Evolutionary conservation across 1,284 basidiomycete species (phyloP).

Genomic region (Sporisorium scitamineum): DNA sequence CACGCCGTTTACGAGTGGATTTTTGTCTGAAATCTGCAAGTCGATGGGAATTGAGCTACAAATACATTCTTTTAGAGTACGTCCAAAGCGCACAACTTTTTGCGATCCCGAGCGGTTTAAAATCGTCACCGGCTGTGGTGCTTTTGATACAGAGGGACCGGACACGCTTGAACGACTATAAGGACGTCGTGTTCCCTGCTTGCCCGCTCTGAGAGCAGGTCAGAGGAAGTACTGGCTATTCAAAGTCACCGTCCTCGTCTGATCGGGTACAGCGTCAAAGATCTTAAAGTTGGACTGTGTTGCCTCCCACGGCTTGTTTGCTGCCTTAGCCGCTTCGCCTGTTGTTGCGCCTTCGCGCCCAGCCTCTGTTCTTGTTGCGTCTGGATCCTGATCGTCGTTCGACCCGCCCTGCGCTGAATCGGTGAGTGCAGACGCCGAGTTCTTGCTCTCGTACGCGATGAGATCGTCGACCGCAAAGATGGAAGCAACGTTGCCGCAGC

Average conservation of each 20-base stretch:
- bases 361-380: conserved; percentile 13
- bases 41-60: conserved; percentile 17
- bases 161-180: neutral
- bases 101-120: neutral
- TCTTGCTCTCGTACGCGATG: conserved; percentile 46
- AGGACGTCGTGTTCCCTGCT: neutral
- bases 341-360: neutral
- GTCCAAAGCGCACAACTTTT: neutral
- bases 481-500: conserved; percentile 96
- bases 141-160: neutral
- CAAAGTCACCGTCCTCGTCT: conserved; percentile 39
- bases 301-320: conserved; percentile 30
- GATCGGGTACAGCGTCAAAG: conserved; percentile 68
- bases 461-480: conserved; percentile 85
- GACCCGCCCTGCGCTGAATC: conserved; percentile 87
- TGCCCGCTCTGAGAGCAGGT: neutral
- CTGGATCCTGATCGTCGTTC: conserved; percentile 55
- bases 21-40: neutral
- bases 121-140: neutral
- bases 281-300: conserved; percentile 70
- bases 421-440: conserved; percentile 76
- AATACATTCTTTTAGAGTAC: conserved; percentile 18
- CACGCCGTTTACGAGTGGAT: neutral
- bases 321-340: neutral
- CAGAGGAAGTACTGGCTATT: conserved; percentile 50